Base-by-base conservation (phyloP, 2,329 filamentous ascomycete species). In the Botrytis galanthina region DNA sequence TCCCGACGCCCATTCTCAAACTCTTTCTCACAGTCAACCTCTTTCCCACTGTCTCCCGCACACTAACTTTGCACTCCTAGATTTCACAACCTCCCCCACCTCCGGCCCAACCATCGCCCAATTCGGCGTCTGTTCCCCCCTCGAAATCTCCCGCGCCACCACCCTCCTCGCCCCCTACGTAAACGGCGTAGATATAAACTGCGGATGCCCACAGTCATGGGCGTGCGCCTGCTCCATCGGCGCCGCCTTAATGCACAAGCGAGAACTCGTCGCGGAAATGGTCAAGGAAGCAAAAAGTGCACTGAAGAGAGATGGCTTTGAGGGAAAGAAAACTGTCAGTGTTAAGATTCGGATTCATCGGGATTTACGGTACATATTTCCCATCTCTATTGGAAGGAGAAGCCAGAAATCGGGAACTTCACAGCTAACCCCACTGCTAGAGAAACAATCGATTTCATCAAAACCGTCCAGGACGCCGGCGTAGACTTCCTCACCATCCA, bases 161-260 rank as follows among this genome's bases (percentile, higher is more conserved):
- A 84, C 86, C 35, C 85, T 93, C 66, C 88, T 89, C 3, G 87
- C 86, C 0, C 90, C 90, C 2, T 88, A 84, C 79, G 87, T 88
- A 70, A 87, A 86, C 77, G 91, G 91, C 75, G 86, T 93, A 4
- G 90, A 93, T 78, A 84, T 93, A 59, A 93, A 93, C 82, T 93
- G 91, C 80, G 91, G 91, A 18, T 93, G 91, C 78, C 91, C 91
- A 12, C 91, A 93, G 81, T 88, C 87, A 9, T 93, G 91, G 91
- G 91, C 91, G 0, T 91, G 91, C 78, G 87, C 90, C 60, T 89
- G 91, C 80, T 88, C 85, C 1, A 84, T 93, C 4, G 91, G 91
- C 8, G 91, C 91, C 7, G 89, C 89, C n/a, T 83, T 93, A 48
- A 92, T 93, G 90, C 85, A 88, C 62, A 83, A 85, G 68, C 87